These are phyloP conservation scores for Talaromyces albobiverticillius DNA, from an alignment of 2,329 filamentous ascomycete species.

Conservation along the genomic window DNA sequence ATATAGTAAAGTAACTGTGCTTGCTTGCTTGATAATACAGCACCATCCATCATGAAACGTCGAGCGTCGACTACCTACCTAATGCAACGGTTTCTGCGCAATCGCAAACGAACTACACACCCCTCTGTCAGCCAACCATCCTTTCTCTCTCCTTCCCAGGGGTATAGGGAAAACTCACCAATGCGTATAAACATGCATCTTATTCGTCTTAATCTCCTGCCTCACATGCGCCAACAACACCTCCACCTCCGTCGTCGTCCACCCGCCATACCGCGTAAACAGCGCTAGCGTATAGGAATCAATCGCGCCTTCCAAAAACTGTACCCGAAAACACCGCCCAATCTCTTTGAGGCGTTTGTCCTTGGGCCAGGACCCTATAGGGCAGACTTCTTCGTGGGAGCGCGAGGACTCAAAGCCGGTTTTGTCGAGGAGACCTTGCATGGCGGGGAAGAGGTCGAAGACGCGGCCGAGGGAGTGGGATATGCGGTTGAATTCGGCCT, in stretches of 20 bases:
- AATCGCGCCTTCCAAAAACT: slow-evolving; percentile 23
- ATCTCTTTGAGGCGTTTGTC: slow-evolving; percentile 26
- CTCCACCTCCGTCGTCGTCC: slow-evolving; percentile 22
- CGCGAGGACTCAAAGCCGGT: slow-evolving; percentile 26
- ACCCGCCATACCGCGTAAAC: slow-evolving; percentile 26
- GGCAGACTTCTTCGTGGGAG: slow-evolving; percentile 21
- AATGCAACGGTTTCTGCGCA: slow-evolving; percentile 11
- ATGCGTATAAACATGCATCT: slow-evolving; percentile 27
- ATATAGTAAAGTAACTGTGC: too few relatives aligned
- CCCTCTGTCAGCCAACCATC: background rate
- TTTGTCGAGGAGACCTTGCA: slow-evolving; percentile 18
- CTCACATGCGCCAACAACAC: slow-evolving; percentile 21
- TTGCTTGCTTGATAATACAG: too few relatives aligned
- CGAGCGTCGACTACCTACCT: too few relatives aligned
- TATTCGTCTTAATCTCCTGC: slow-evolving; percentile 25
- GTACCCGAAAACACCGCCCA: slow-evolving; percentile 24
- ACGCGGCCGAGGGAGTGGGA: slow-evolving; percentile 37
- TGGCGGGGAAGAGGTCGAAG: slow-evolving; percentile 19
- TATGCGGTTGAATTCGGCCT: slow-evolving; percentile 20
- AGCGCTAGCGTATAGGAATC: slow-evolving; percentile 27
- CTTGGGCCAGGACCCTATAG: slow-evolving; percentile 30
- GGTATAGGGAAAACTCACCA: slow-evolving; percentile 22
- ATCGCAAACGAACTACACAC: slow-evolving; percentile 13
- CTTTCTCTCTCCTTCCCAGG: too few relatives aligned
- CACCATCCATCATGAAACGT: too few relatives aligned